These are phyloP conservation scores for Ceraceosorus bombacis DNA, from an alignment of 1,284 basidiomycete species.

Conservation along the genomic window DNA sequence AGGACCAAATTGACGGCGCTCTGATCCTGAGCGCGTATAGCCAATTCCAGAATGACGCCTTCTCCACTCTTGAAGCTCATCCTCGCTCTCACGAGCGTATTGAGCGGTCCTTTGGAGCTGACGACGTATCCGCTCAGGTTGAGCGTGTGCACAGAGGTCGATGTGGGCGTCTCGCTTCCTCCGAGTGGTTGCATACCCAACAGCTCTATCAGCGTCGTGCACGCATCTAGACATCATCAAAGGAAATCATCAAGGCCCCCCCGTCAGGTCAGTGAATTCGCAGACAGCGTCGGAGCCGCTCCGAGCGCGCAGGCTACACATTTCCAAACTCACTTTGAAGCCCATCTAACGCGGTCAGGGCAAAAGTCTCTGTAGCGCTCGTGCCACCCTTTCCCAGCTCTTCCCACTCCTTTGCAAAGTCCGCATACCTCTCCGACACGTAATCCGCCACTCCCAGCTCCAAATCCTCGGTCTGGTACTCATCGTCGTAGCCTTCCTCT, in stretches of 20 bases:
- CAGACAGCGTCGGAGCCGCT: constrained; percentile 1
- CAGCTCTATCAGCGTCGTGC: constrained; percentile 75
- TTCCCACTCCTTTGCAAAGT: constrained; percentile 92
- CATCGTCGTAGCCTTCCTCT: constrained; percentile 95
- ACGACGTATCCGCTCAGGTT: constrained; percentile 78
- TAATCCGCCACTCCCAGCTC: constrained; percentile 87
- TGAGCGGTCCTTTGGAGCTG: constrained; percentile 75
- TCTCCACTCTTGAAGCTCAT: constrained; percentile 87
- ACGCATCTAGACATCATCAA: constrained; percentile 11
- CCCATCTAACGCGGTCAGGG: constrained; percentile 82
- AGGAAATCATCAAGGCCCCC: background rate
- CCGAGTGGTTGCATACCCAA: constrained; percentile 95
- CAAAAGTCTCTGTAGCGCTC: constrained; percentile 80
- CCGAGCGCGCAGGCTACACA: constrained; percentile 9
- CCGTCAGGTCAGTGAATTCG: too few species aligned
- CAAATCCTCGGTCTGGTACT: constrained; percentile 93
- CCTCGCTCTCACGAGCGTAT: constrained; percentile 80
- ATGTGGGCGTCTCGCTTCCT: constrained; percentile 51
- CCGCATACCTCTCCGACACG: constrained; percentile 82
- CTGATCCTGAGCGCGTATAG: constrained; percentile 84
- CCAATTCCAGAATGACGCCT: constrained; percentile 91
- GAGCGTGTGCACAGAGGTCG: constrained; percentile 83
- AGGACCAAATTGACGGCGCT: constrained; percentile 78
- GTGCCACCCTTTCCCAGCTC: constrained; percentile 66
- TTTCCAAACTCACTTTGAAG: constrained; percentile 67